phyloP scores from a whole-genome alignment of 179 eudicot species.

The Gypsophila paniculata region DNA sequence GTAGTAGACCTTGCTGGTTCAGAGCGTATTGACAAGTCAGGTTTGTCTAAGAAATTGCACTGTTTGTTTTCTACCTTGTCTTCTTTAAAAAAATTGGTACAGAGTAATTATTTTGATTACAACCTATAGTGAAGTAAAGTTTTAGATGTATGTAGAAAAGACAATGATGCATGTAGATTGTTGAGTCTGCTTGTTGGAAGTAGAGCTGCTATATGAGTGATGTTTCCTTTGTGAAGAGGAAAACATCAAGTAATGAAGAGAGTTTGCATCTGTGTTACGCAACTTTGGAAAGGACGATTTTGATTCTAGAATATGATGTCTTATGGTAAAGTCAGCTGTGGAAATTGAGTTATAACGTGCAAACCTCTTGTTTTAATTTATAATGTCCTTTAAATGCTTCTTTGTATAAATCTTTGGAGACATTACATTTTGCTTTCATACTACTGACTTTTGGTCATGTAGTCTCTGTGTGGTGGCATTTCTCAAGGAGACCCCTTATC shows the following conservation, averaged over 20 bases:
- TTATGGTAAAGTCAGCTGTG: too few relatives aligned
- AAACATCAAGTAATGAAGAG: background rate
- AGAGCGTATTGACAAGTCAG: slow-evolving; percentile 86
- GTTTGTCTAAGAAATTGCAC: slow-evolving; percentile 28
- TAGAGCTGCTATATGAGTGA: background rate
- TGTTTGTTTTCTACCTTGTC: background rate
- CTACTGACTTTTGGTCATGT: background rate
- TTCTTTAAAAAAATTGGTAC: background rate
- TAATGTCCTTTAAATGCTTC: background rate
- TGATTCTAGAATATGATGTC: background rate
- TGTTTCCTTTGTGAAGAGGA: background rate
- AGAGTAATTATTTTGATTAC: background rate
- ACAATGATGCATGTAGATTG: slow-evolving; percentile 5
- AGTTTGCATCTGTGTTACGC: background rate
- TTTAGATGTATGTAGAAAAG: background rate
- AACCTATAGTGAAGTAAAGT: background rate
- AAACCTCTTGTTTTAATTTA: background rate
- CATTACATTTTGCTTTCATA: background rate
- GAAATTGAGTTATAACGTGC: too few relatives aligned
- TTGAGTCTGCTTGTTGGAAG: background rate
- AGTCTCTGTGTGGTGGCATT: slow-evolving; percentile 12
- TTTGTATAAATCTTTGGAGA: background rate
- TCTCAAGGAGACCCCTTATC: background rate
- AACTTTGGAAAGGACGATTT: background rate
- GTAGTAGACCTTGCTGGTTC: slow-evolving; percentile 95